Evolutionary conservation across 352 stramenopile genomes (phyloP).

Genomic region (Albugo candida): DNA sequence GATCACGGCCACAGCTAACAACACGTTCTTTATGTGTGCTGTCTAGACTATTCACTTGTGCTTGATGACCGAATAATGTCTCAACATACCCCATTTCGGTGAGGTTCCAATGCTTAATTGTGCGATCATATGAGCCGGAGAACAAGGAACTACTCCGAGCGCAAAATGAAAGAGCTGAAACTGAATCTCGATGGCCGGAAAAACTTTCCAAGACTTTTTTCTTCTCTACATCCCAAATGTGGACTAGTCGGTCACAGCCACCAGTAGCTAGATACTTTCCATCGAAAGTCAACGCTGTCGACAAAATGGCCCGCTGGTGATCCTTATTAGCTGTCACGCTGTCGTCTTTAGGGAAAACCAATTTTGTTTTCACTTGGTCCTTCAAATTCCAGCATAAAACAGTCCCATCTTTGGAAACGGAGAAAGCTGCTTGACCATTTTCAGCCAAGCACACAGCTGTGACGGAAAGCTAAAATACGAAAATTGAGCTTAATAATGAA

Average conservation of each 20-base stretch:
- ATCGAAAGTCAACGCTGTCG: slow-evolving; percentile 79
- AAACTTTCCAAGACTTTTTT: slow-evolving; percentile 76
- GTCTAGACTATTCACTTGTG: slow-evolving; percentile 80
- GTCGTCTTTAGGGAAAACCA: slow-evolving; percentile 40
- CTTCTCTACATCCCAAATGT: slow-evolving; percentile 72
- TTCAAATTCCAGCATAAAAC: slow-evolving; percentile 81
- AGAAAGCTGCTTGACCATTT: slow-evolving; percentile 82
- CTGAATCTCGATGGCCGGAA: slow-evolving; percentile 73
- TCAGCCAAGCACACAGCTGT: slow-evolving; percentile 78
- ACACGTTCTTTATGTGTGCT: slow-evolving; percentile 80
- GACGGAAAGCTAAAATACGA: slow-evolving; percentile 32
- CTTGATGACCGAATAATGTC: slow-evolving; percentile 87
- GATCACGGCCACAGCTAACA: slow-evolving; percentile 80
- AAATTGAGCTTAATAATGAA: slow-evolving; percentile 9
- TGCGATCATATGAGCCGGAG: slow-evolving; percentile 82
- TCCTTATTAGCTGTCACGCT: slow-evolving; percentile 40
- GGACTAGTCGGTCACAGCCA: slow-evolving; percentile 81
- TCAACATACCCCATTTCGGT: slow-evolving; percentile 91
- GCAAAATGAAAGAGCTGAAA: slow-evolving; percentile 77
- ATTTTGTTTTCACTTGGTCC: slow-evolving; percentile 46
- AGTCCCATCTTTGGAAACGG: slow-evolving; percentile 82
- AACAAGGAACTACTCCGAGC: slow-evolving; percentile 81
- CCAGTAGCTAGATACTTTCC: slow-evolving; percentile 82
- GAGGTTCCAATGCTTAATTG: slow-evolving; percentile 90
- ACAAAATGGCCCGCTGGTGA: slow-evolving; percentile 64